A percentile compares a stretch with the other conserved stretches of the same genome.
These are phyloP conservation scores for Mycosphaerella sp. DNA, from an alignment of 2,329 filamentous ascomycete species.

Conservation along the genomic window DNA sequence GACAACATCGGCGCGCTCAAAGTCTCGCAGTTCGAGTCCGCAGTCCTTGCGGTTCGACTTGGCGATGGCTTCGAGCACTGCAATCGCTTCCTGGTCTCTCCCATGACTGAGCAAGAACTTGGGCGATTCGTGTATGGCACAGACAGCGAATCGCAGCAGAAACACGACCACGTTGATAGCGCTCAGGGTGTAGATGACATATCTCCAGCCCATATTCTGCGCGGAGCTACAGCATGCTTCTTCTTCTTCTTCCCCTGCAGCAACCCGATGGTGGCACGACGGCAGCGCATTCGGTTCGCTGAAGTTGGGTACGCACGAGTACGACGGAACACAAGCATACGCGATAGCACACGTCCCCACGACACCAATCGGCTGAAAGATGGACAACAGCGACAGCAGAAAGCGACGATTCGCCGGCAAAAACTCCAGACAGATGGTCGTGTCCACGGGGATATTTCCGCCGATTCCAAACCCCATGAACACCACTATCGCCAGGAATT, in stretches of 20 bases:
- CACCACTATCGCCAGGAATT: slow-evolving; percentile 50
- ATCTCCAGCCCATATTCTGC: slow-evolving; percentile 44
- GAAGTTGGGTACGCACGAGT: slow-evolving; percentile 49
- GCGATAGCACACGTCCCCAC: slow-evolving; percentile 48
- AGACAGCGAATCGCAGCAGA: slow-evolving; percentile 49
- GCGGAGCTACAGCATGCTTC: slow-evolving; percentile 35
- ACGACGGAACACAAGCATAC: slow-evolving; percentile 49
- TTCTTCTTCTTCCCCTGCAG: slow-evolving; percentile 28
- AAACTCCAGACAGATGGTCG: slow-evolving; percentile 52
- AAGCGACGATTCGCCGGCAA: slow-evolving; percentile 49
- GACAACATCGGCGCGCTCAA: slow-evolving; percentile 31
- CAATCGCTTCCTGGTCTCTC: slow-evolving; percentile 48
- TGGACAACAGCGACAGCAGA: slow-evolving; percentile 47
- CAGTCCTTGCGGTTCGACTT: slow-evolving; percentile 38
- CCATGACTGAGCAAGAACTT: slow-evolving; percentile 54
- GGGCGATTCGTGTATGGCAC: slow-evolving; percentile 54
- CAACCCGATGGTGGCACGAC: slow-evolving; percentile 39
- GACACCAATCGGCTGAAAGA: slow-evolving; percentile 53
- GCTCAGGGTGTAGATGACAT: slow-evolving; percentile 40
- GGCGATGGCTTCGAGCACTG: slow-evolving; percentile 41
- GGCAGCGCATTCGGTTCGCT: slow-evolving; percentile 38
- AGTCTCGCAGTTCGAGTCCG: slow-evolving; percentile 33
- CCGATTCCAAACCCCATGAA: slow-evolving; percentile 49
- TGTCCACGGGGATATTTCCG: slow-evolving; percentile 53
- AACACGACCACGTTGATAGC: slow-evolving; percentile 42